Conservation (phyloP, 2,329 filamentous ascomycete genomes). For the Sarocladium strictum region DNA sequence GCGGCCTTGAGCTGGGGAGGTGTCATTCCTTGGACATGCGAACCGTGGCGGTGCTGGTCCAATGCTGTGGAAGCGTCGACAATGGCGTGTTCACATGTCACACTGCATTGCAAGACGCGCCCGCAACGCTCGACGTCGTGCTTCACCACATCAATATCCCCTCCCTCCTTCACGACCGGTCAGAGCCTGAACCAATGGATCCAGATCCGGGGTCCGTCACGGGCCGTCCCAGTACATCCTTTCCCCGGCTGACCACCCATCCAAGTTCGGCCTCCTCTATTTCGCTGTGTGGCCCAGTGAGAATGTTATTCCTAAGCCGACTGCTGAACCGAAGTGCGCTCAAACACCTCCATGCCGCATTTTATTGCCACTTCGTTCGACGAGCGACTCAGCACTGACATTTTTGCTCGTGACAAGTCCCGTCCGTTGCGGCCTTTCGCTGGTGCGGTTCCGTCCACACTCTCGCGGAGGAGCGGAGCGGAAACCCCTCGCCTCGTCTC, state of each 20-base stretch:
- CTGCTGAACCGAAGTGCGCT: too few species aligned
- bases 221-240: neutral
- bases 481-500: neutral
- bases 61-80: too few species aligned
- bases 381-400: too few species aligned
- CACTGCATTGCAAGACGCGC: neutral
- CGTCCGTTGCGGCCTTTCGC: neutral
- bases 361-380: too few species aligned
- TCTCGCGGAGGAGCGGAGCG: constrained; percentile 6
- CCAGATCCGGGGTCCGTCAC: neutral
- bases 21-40: neutral
- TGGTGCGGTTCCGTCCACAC: neutral
- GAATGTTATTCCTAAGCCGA: neutral
- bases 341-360: too few species aligned
- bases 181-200: neutral
- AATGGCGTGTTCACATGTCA: neutral
- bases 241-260: constrained; percentile 3
- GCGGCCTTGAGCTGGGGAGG: neutral
- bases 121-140: neutral
- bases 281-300: neutral
- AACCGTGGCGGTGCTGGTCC: neutral
- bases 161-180: neutral
- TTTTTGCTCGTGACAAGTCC: too few species aligned
- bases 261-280: neutral
- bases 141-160: neutral